phyloP scores from a whole-genome alignment of 2,329 filamentous ascomycete genomes.

The Exophiala spinifera region DNA sequence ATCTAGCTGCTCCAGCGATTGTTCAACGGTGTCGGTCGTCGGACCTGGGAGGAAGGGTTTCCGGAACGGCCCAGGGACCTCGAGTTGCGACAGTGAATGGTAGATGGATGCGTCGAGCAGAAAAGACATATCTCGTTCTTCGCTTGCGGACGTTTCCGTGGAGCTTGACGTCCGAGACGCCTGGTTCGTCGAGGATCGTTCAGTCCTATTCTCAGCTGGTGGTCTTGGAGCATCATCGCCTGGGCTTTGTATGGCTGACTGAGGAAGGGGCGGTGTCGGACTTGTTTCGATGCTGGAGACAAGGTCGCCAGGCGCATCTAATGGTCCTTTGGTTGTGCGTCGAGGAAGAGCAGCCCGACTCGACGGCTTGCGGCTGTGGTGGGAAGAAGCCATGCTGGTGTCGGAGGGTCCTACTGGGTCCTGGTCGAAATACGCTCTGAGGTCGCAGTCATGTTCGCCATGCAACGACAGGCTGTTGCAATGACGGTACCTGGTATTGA shows the following conservation, averaged over 20 bases:
- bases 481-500: background rate
- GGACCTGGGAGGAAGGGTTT: conserved; percentile 63
- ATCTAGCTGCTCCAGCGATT: conserved; percentile 49
- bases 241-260: background rate
- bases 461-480: background rate
- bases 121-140: conserved; percentile 73
- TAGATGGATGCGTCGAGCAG: conserved; percentile 78
- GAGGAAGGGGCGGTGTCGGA: conserved; percentile 6
- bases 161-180: background rate
- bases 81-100: conserved; percentile 68
- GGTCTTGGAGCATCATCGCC: conserved; percentile 1
- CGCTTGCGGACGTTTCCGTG: conserved; percentile 9
- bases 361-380: conserved; percentile 23
- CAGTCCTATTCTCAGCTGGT: background rate
- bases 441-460: too few species aligned
- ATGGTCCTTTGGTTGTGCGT: conserved; percentile 71
- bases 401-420: background rate
- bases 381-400: conserved; percentile 8
- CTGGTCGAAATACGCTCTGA: background rate
- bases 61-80: conserved; percentile 64
- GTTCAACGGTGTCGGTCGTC: conserved; percentile 50
- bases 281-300: conserved; percentile 31
- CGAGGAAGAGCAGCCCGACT: conserved; percentile 47
- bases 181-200: background rate
- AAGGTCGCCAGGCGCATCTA: conserved; percentile 70